Evolutionary conservation across 2,329 filamentous ascomycete genomes (phyloP), one percentile per base, ranked within the genome.

Genomic region (Venturia effusa): DNA sequence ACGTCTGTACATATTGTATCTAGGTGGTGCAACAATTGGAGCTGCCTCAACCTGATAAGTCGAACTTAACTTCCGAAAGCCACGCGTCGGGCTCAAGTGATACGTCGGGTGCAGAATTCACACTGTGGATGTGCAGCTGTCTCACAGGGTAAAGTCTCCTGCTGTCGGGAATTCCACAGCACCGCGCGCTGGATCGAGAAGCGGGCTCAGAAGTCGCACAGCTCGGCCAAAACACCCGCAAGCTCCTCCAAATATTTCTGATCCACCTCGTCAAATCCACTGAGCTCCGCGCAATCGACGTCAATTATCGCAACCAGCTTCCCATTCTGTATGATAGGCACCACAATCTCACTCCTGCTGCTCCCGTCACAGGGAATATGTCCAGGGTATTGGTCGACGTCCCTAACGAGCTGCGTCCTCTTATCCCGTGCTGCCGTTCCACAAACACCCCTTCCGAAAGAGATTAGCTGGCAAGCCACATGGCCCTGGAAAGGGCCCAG

Each of bases 341-440:
- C 89, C 22, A 94, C 90, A 72, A 94, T 87, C 78, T 94, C 90
- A 72, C 89, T 92, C 76, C 79, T 83, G 70, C 84, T 90, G 64
- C 84, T 87, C 4, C 84, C 83, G 73, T 94, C 90, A 72, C 90
- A 93, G 11, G 90, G 89, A 71, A 94, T 92, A 72, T 93, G 90
- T 1, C 88, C 89, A 0, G 88, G 87, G 70, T 93, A 93, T 61
- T 76, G 71, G 54, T 90, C 86, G 8, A 94, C 89, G 72, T 94
- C 86, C 15, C 79, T 76, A 0, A 82, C 79, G 1, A 92, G 73
- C 75, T 90, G 87, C 13, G 89, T 92, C 65, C 76, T 71, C 55
- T 75, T 75, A 3, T 78, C 81, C 30, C 80, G 71, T 1, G 88
- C 89, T 0, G 89, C 88, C 7, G 83, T 77, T 2, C 90, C 90